Percentiles rank a stretch among this genome's conserved stretches.
phyloP scores from a whole-genome alignment of 2,329 filamentous ascomycete species.

The Fusarium agapanthi region DNA sequence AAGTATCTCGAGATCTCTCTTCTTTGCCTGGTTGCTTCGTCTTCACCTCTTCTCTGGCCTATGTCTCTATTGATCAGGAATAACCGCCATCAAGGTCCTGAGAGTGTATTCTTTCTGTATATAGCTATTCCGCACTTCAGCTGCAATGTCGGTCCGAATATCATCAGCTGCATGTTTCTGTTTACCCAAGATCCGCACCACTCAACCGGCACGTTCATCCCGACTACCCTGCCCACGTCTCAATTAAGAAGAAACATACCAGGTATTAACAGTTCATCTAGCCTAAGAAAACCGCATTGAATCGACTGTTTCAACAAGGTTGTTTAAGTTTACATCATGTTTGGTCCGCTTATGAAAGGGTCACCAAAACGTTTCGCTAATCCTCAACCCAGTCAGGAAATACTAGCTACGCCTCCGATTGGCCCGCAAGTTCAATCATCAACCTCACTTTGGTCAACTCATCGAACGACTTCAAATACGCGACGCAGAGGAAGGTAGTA shows the following conservation, averaged over 20 bases:
- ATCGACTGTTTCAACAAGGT: neutral
- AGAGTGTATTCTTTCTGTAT: neutral
- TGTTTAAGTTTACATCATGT: neutral
- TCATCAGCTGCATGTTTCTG: neutral
- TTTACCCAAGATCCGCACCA: neutral
- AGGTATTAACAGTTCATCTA: neutral
- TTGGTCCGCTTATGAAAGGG: constrained; percentile 17
- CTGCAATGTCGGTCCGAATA: neutral
- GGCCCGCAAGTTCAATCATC: neutral
- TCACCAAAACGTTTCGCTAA: neutral
- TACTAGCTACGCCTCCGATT: neutral
- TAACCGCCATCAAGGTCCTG: no score
- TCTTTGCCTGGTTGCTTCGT: neutral
- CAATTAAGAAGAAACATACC: neutral
- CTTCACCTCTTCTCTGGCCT: neutral
- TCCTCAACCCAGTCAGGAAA: neutral
- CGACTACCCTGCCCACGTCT: neutral
- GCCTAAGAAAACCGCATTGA: neutral
- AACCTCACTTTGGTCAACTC: neutral
- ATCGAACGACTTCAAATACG: neutral
- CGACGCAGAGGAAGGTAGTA: constrained; percentile 4
- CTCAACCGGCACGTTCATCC: neutral
- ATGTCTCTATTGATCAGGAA: no score
- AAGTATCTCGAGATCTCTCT: neutral
- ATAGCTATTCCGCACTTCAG: neutral